Evolutionary conservation across 2,329 filamentous ascomycete species (phyloP).

Genomic region (Teratosphaeriaceae sp.): DNA sequence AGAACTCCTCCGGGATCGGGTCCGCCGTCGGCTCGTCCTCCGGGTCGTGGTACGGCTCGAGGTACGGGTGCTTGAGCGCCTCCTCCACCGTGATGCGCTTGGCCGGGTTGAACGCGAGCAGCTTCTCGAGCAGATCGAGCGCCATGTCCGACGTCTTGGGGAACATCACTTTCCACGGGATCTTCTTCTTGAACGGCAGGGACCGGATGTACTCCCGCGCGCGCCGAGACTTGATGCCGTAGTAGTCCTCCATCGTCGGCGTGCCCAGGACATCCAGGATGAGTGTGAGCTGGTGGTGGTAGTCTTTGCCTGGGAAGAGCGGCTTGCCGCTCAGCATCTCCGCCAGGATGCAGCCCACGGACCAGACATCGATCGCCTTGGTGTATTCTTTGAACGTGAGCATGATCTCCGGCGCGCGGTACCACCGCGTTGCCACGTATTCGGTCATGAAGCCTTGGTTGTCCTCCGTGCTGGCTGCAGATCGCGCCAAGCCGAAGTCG

Average conservation of each 20-base stretch:
- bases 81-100: conserved; percentile 99
- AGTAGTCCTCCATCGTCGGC: conserved; percentile 99
- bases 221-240: conserved; percentile 97
- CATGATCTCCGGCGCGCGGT: conserved; percentile 99
- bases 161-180: conserved; percentile 93
- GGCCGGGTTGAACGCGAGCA: conserved; percentile 95
- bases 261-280: conserved; percentile 97
- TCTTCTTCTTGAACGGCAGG: conserved; percentile 99
- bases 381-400: conserved; percentile 99
- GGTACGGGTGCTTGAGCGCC: conserved; percentile 92
- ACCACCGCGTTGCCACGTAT: conserved; percentile 99
- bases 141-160: conserved; percentile 98
- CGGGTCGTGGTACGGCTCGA: conserved; percentile 97
- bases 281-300: conserved; percentile 95
- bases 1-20: conserved; percentile 97
- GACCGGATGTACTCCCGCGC: conserved; percentile 97
- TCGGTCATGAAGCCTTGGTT: conserved; percentile 99
- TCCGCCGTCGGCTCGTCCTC: conserved; percentile 96
- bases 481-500: conserved; percentile 89
- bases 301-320: conserved; percentile 96
- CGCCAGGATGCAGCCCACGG: conserved; percentile 93
- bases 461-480: conserved; percentile 93
- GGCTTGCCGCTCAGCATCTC: conserved; percentile 99
- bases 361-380: conserved; percentile 99
- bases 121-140: conserved; percentile 87